Evolutionary conservation across 257 asterid genomes (phyloP), one percentile per base, ranked within the genome.

Genomic region (Scutellaria barbata): DNA sequence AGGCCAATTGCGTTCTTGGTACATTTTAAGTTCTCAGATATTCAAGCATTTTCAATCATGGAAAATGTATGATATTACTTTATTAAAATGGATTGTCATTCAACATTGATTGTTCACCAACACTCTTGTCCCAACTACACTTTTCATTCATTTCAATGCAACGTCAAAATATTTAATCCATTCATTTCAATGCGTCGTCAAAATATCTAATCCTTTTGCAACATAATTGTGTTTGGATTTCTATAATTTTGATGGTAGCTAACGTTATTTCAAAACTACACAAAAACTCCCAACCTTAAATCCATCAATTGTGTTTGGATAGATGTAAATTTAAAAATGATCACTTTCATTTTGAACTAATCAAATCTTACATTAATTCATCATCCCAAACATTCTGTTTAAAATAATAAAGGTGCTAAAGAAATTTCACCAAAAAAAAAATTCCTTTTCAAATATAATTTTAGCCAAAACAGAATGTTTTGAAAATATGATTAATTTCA

Each of bases 71-170:
- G 35, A 20, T 22, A 30, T n/a, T 30, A 48, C 50, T 35, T 17
- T 66, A 35, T 1, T 10, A 20, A 56, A 56, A 69, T 25, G 6
- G 20, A 5, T 11, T 35, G 76, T 50, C 69, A 61, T 39, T 47
- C 37, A 7, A 33, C 37, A 37, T 61, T 50, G 8, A 72, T 50
- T 61, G 41, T 52, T 61, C 37, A 62, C 70, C 63, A 63, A 37
- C 56, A 16, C 59, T 37, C 35, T 42, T 59, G 67, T 57, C 55
- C 25, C 53, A 2, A 16, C 50, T 30, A 14, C 6, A 42, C 42
- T 48, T 71, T 33, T 11, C 37, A 60, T 33, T n/a, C 62, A 14
- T 35, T 25, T 59, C 37, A 45, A 50, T 47, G 30, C 18, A 47
- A 62, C 1, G 45, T 6, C 61, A 43, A 61, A 37, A 63, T 22